Evolutionary conservation across 306 rosid genomes (phyloP), one percentile per base, ranked within the genome.

Genomic region (Pyrus bretschneideri): DNA sequence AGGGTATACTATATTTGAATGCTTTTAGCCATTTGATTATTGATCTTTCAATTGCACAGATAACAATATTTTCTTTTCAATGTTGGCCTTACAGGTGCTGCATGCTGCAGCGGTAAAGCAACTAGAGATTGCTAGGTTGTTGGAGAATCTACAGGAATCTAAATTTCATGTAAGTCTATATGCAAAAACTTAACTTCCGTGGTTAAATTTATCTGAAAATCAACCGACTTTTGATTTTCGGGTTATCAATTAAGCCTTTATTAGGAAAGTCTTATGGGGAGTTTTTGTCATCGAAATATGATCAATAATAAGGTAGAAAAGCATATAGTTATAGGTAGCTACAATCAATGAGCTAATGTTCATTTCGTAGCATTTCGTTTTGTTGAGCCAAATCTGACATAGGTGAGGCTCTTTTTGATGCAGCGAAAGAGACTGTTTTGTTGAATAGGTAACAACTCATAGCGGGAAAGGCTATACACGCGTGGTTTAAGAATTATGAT

Each of bases 61-160:
- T 67, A 70, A 57, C 13, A 8, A 79, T 80, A 25, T 18, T 9
- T 66, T 79, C 70, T 55, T 54, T 18, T 42, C 49, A 42, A 62
- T 76, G 55, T 49, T 60, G 58, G 74, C 74, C 31, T 75, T 75
- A 72, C 90, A 95, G 99, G 88, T 83, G 49, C 78, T 95, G 45
- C 97, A 95, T 55, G 82, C 91, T 40, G 83, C 93, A 55, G 96
- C 86, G 71, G 76, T 79, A 71, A 88, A 89, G 87, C 97, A 95
- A 81, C 85, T 92, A 78, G 99, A 95, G 88, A 91, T 93, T 66
- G 69, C 86, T 12, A 85, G 85, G 74, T 81, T 82, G 77, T 85
- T 95, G 80, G 99, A 90, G 72, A 91, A 86, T 65, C 35, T 91
- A 81, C 85, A 62, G 76, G 87, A 89, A 71, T 75, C 97, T 2